Base-by-base conservation (phyloP, 1,284 basidiomycete genomes). In the Takashimella tepidaria region DNA sequence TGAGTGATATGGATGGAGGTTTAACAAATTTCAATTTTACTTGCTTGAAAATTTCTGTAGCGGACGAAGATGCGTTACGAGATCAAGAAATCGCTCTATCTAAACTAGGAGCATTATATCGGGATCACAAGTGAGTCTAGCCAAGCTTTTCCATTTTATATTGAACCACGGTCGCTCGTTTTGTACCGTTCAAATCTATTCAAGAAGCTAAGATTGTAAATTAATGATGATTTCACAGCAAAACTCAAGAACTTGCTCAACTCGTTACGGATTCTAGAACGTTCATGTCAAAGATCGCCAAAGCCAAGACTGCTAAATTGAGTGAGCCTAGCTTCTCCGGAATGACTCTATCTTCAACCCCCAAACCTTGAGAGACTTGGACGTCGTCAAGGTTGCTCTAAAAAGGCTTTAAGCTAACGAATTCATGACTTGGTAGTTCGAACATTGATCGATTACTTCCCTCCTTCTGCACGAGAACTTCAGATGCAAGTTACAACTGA, bases 221-320 rank as follows among this genome's bases (percentile, higher is more conserved):
- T n/a, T n/a, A n/a, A n/a, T n/a, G n/a, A n/a, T n/a, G n/a, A 0
- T 3, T 26, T n/a, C 5, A 5, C 61, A 93, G 90, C 66, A 88
- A 97, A 78, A 85, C 89, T 4, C 76, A 86, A 57, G 88, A 88
- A 22, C 81, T 98, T 2, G 89, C 92, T 1, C 83, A 90, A 55
- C 85, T 96, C 12, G 89, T 98, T 51, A 87, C 85, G 0, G 82
- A 87, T 26, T 95, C 91, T 0, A 81, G 92, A 51, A 82, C 86
- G 0, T 95, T 96, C 79, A 92, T 97, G 85, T 87, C 89, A 0
- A 87, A 88, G 13, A 92, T 92, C 1, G 93, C 95, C 23, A 98
- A 98, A 76, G 95, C 96, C 6, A 98, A 98, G 78, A 97, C 95
- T 0, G 93, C 95, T 2, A 97, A 97, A 78, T 84, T 98, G 59